Base-by-base conservation (phyloP, 2,329 filamentous ascomycete genomes). In the Aspergillus ibericus region DNA sequence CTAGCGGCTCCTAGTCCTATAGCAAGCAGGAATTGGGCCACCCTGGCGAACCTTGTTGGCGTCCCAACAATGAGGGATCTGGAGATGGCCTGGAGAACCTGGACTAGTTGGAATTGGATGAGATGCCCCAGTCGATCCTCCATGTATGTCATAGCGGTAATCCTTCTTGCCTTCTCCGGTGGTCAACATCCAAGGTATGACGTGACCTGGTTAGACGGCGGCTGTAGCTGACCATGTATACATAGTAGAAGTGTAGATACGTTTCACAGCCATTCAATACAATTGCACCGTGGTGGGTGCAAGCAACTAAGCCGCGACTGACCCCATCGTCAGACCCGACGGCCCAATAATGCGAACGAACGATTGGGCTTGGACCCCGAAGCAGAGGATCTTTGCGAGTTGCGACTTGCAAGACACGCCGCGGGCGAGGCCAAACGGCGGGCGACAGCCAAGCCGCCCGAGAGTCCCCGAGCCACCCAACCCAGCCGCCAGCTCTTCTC, bases 401-500 rank as follows among this genome's bases (percentile, higher is more conserved):
- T 40, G 32, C 36, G n/a, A 52, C 5, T 36, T 36, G 49, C 20
- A 20, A 25, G 29, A 25, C 42, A 29, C 22, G 22, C 42, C 42
- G 22, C 36, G 29, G 49, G 32, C 34, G 40, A 59, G 38, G 44
- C 25, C 25, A 36, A 48, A 54, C 36, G 47, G 16, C 20, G 44
- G 48, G 32, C 48, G 42, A 36, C 35, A 66, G 53, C 57, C 55
- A 56, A 61, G 53, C 49, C 58, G 56, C 29, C 49, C 36, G 29
- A 32, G 29, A 32, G 29, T n/a, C 29, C 29, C 29, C 29, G 49
- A 51, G 49, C 49, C 34, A 27, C 34, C 32, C 32, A 51, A 51
- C 32, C 49, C 51, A 54, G 36, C 52, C 42, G 32, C 53, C 50
- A 56, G 55, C 58, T 48, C 53, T 63, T 63, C 63, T 66, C 71